These are phyloP conservation scores for Pleurotus tuoliensis DNA, from an alignment of 768 basidiomycete species.

Conservation along the genomic window DNA sequence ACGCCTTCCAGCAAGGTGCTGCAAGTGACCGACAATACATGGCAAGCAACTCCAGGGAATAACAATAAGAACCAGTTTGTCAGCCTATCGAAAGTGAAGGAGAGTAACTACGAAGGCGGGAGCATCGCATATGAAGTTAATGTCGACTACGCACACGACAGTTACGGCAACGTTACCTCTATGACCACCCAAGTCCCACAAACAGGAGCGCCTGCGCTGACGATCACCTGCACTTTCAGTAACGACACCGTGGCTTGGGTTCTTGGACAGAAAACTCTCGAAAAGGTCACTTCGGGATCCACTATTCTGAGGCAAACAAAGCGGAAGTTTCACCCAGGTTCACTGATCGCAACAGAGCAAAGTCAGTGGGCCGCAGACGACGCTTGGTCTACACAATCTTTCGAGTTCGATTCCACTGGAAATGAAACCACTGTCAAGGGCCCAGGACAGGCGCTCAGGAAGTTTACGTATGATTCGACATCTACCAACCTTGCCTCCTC, in stretches of 20 bases:
- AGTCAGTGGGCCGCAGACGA: neutral
- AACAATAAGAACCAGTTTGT: neutral
- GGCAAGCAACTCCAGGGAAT: neutral
- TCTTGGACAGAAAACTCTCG: conserved; percentile 8
- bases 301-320: conserved; percentile 2
- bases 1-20: neutral
- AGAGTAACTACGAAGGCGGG: conserved; percentile 1
- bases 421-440: conserved; percentile 1
- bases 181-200: conserved; percentile 7
- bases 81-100: conserved; percentile 3
- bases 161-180: conserved; percentile 8
- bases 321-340: neutral
- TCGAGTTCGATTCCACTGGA: neutral
- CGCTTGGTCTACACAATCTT: neutral
- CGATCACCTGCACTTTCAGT: conserved; percentile 2
- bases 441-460: neutral
- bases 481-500: conserved; percentile 4
- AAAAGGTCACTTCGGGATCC: neutral
- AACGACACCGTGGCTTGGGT: conserved; percentile 9
- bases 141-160: conserved; percentile 9
- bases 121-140: conserved; percentile 5
- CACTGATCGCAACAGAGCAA: neutral
- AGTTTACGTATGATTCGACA: neutral
- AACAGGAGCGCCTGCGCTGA: conserved; percentile 6
- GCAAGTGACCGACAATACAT: neutral